Evolutionary conservation across 208 protist species (phyloP), one percentile per base, ranked within the genome.

Genomic region (Angomonas ambiguus): DNA sequence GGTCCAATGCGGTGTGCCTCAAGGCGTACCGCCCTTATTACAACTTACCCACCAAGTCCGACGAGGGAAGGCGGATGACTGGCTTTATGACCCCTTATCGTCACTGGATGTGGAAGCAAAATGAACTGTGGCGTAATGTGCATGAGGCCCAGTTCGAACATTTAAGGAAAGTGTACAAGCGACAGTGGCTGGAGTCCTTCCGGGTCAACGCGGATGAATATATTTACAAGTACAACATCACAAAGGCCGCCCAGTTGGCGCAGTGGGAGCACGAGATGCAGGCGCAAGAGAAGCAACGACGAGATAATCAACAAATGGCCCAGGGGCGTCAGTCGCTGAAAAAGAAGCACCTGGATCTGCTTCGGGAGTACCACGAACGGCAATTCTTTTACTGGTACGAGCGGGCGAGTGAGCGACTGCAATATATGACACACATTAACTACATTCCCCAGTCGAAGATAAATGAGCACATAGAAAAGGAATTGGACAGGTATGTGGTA

Each of bases 381-480:
- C 88, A 96, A 64, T 96, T 96, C 67, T 94, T 96, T 70, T 95
- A 92, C 79, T 96, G 91, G 88, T 96, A 93, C 56, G 88, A 96
- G 64, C 81, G 88, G 11, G 91, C 91, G 24, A 95, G 88, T 62
- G 88, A 96, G 78, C 83, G 91, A 2, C 71, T 96, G 70, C 91
- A 96, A 72, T 90, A 83, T 62, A 96, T 96, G 91, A 82, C 62
- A 25, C 83, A 85, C 62, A 94, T 96, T 68, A 55, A 87, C 64
- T 96, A 93, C 71, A 71, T 96, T 45, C 67, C 81, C 6, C 85
- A 92, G 67, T 41, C 72, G 16, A 71, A 83, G 30, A 72, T 96
- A 18, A 73, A 83, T 51, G 85, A 84, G 11, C 91, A 96, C 77
- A 88, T 96, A 65, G 91, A 96, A 18, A 74, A 59, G 30, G 88